phyloP scores from a whole-genome alignment of 2,329 filamentous ascomycete species.

The Chrysosporium queenslandicum region DNA sequence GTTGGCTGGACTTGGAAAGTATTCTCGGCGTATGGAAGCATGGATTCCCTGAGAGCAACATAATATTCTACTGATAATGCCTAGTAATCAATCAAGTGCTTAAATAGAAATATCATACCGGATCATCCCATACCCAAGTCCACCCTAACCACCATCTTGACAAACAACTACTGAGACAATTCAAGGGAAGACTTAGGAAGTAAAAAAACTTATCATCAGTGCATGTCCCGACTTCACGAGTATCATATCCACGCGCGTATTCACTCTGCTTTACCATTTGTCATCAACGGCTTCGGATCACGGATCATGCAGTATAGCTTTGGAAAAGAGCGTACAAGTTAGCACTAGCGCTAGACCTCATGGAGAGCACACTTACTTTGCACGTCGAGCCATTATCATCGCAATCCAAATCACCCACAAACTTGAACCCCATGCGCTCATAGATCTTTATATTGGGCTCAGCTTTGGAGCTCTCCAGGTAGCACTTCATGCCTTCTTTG shows the following conservation, averaged over 20 bases:
- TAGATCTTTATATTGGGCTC: constrained; percentile 63
- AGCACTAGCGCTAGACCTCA: background rate
- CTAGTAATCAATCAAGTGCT: too few species aligned
- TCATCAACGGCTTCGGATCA: constrained; percentile 11
- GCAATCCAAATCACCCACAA: constrained; percentile 55
- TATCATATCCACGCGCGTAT: background rate
- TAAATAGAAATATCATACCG: too few species aligned
- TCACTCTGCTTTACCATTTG: constrained; percentile 1
- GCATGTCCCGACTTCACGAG: too few species aligned
- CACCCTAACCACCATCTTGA: too few species aligned
- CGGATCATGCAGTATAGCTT: constrained; percentile 18
- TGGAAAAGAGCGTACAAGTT: background rate
- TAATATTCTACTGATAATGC: too few species aligned
- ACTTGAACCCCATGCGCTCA: constrained; percentile 56
- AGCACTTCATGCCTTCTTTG: constrained; percentile 53
- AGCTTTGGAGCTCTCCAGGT: constrained; percentile 59
- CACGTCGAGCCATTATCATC: constrained; percentile 52
- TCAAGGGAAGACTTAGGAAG: too few species aligned
- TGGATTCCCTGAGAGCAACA: too few species aligned
- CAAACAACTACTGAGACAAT: too few species aligned
- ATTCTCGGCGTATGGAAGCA: too few species aligned
- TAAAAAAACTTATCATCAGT: background rate
- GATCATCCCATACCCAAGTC: too few species aligned
- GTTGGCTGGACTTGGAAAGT: too few species aligned
- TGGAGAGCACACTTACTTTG: constrained; percentile 21